Percentiles rank a stretch among this genome's conserved stretches.
phyloP scores from a whole-genome alignment of 495 filamentous ascomycete genomes.

The Echria macrotheca region DNA sequence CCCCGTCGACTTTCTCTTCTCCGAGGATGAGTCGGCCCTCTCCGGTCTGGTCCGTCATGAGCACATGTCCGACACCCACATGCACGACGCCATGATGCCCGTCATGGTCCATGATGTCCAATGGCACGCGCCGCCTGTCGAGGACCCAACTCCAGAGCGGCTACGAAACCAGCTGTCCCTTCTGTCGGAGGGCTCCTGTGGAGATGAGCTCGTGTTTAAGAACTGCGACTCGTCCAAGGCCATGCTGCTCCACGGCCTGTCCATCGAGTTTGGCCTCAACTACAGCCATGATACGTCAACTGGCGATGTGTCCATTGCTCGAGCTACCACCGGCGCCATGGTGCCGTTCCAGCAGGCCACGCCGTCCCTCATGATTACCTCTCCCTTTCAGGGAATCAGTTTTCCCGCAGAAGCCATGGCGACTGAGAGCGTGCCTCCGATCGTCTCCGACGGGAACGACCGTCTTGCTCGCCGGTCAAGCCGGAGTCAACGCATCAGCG shows the following conservation, averaged over 20 bases:
- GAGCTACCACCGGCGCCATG: slow-evolving; percentile 1
- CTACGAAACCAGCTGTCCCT: slow-evolving; percentile 25
- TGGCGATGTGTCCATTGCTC: slow-evolving; percentile 18
- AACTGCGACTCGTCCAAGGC: slow-evolving; percentile 26
- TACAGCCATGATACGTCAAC: slow-evolving; percentile 22
- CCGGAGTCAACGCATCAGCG: slow-evolving; percentile 22
- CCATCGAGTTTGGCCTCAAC: slow-evolving; percentile 22
- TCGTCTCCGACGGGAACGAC: neutral
- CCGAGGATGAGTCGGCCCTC: slow-evolving; percentile 22
- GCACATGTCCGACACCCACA: neutral
- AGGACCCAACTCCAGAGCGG: slow-evolving; percentile 12
- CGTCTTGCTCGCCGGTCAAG: slow-evolving; percentile 18
- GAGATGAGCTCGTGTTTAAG: slow-evolving; percentile 28
- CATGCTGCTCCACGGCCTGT: slow-evolving; percentile 19
- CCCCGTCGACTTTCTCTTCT: slow-evolving; percentile 21
- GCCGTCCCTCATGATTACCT: neutral
- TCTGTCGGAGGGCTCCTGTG: slow-evolving; percentile 22
- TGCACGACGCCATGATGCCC: neutral
- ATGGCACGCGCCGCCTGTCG: neutral
- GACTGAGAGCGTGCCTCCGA: no score
- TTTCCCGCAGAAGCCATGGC: no score
- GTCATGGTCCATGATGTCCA: neutral
- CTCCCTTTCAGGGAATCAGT: slow-evolving; percentile 10
- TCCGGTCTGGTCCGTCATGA: neutral
- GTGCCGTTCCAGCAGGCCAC: slow-evolving; percentile 4